Percentiles rank a stretch among this genome's conserved stretches.
phyloP scores from a whole-genome alignment of 1,139 yeast species.

The Protomyces lactucae-debilis region DNA sequence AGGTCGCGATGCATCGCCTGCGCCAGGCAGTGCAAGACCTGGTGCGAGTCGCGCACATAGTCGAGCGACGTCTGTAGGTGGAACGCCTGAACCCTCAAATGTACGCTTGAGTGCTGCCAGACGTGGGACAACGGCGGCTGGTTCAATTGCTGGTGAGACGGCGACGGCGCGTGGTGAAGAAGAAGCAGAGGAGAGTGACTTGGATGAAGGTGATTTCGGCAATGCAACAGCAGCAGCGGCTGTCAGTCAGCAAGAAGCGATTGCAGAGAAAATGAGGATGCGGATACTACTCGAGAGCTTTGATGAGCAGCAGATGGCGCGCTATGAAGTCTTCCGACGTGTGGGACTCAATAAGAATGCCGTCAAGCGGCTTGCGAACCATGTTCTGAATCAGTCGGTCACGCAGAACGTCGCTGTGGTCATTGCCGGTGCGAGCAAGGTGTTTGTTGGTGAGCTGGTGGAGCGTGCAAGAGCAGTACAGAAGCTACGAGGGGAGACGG shows the following conservation, averaged over 20 bases:
- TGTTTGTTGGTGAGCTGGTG: slow-evolving; percentile 80
- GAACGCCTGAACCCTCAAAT: background rate
- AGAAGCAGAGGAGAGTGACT: slow-evolving; percentile 17
- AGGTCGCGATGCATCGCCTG: background rate
- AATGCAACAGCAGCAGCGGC: slow-evolving; percentile 4
- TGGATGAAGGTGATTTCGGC: slow-evolving; percentile 24
- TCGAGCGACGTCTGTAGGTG: background rate
- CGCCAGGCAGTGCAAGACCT: background rate
- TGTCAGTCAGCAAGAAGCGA: slow-evolving; percentile 13
- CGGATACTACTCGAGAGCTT: slow-evolving; percentile 66
- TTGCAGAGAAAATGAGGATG: slow-evolving; percentile 25
- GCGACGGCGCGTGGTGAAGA: background rate
- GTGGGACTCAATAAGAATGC: slow-evolving; percentile 75
- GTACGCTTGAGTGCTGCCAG: background rate
- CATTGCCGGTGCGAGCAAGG: slow-evolving; percentile 80
- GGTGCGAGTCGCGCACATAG: background rate
- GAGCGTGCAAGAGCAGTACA: slow-evolving; percentile 42
- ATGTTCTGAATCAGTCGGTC: slow-evolving; percentile 75
- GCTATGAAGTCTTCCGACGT: slow-evolving; percentile 83
- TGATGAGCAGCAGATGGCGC: slow-evolving; percentile 75
- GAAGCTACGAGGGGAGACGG: slow-evolving; percentile 37
- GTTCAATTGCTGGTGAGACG: background rate
- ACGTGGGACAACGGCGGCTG: background rate
- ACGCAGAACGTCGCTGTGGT: slow-evolving; percentile 78
- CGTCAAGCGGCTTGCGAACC: slow-evolving; percentile 66